Evolutionary conservation across 257 asterid genomes (phyloP).

Genomic region (Solanum commersonii): DNA sequence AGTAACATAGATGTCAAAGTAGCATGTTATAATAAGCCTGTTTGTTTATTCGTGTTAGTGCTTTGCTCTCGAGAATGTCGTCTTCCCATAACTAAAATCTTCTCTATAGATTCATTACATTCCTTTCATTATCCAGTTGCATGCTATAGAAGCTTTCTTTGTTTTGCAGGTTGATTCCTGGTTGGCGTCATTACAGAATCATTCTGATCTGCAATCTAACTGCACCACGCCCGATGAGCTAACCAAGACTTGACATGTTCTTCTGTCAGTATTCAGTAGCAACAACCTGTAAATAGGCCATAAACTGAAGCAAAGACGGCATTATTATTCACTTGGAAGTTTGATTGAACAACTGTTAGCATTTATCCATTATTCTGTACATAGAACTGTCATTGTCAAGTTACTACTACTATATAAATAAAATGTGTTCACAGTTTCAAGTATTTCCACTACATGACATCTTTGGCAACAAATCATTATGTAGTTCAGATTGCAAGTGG

Average conservation of each 20-base stretch:
- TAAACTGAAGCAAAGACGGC: background rate
- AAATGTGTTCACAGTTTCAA: background rate
- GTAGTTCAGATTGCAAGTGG: background rate
- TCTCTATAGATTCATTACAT: background rate
- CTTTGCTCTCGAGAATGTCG: background rate
- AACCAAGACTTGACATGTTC: background rate
- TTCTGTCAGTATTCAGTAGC: background rate
- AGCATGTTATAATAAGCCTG: background rate
- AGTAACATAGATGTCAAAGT: background rate
- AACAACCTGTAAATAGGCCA: background rate
- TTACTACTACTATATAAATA: background rate
- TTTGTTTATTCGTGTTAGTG: background rate
- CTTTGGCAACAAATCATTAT: background rate
- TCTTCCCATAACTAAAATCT: background rate
- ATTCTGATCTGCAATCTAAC: conserved; percentile 31
- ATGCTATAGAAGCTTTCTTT: background rate
- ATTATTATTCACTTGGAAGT: background rate
- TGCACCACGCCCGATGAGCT: conserved; percentile 11
- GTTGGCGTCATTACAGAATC: conserved; percentile 47
- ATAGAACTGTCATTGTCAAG: background rate
- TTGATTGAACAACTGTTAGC: background rate
- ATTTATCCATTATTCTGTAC: background rate
- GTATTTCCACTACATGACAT: background rate
- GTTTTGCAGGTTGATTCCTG: conserved; percentile 64
- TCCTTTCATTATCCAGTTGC: background rate